A percentile compares a stretch with the other conserved stretches of the same genome.
Evolutionary conservation across 2,329 filamentous ascomycete species (phyloP).

Genomic region (Penicillium digitatum): DNA sequence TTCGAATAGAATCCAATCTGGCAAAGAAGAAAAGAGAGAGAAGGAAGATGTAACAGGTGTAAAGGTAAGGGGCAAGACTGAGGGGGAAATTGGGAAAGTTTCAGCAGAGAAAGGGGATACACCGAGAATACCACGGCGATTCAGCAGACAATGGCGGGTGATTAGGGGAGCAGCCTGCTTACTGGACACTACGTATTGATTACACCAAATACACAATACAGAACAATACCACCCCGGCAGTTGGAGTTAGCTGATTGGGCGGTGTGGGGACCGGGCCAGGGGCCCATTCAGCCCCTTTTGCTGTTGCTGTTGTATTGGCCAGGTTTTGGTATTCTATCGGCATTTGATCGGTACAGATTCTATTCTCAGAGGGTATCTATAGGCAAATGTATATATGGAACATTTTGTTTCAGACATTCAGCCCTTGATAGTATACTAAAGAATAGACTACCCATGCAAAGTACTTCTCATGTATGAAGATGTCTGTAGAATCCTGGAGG

Average conservation of each 20-base stretch:
- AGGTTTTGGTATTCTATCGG: background rate
- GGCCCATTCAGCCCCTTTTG: slow-evolving; percentile 10
- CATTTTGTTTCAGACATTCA: background rate
- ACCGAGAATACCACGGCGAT: slow-evolving; percentile 9
- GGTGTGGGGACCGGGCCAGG: background rate
- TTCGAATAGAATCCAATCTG: slow-evolving; percentile 10
- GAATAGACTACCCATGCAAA: background rate
- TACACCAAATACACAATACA: slow-evolving; percentile 2
- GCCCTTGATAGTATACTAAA: background rate
- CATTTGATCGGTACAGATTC: background rate
- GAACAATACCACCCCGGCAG: background rate
- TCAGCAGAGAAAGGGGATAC: slow-evolving; percentile 27
- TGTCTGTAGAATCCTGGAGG: background rate
- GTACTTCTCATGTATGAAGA: background rate
- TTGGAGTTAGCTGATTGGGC: slow-evolving; percentile 4
- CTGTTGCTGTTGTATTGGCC: background rate
- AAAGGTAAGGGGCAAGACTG: slow-evolving; percentile 23
- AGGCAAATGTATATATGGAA: background rate
- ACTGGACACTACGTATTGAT: background rate
- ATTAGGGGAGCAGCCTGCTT: background rate
- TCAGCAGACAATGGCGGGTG: background rate
- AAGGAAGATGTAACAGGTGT: slow-evolving; percentile 5
- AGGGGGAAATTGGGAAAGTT: slow-evolving; percentile 25
- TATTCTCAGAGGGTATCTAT: background rate
- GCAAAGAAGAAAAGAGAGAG: slow-evolving; percentile 16